Conservation (phyloP, 176 grass and related monocot species). For the Metroxylon sagu region DNA sequence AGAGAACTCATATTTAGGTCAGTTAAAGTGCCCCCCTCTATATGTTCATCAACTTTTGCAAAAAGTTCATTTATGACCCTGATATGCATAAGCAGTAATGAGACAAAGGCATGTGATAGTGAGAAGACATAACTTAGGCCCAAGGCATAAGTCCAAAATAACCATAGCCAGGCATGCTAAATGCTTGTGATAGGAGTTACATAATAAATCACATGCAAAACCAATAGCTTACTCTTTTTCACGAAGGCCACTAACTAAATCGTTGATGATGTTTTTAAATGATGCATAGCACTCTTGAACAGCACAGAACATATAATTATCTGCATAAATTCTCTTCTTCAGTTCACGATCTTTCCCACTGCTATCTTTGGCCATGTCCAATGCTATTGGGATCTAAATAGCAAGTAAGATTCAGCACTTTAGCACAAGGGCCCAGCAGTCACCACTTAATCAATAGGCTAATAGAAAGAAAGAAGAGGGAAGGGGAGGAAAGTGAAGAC, state of each 20-base stretch:
- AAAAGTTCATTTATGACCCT: conserved; percentile 76
- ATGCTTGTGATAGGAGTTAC: no score
- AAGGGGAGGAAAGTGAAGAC: conserved; percentile 11
- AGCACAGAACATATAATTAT: conserved; percentile 71
- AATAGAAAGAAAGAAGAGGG: no score
- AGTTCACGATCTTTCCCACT: conserved; percentile 79
- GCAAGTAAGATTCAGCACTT: not conserved
- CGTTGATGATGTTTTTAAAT: conserved; percentile 71
- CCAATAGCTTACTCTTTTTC: conserved; percentile 53
- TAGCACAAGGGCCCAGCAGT: no score
- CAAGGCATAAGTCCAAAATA: no score
- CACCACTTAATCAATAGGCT: no score
- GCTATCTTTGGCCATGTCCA: conserved; percentile 94
- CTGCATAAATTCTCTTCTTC: conserved; percentile 58
- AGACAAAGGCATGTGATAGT: not conserved
- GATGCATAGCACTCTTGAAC: conserved; percentile 91
- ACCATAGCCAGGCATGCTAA: no score
- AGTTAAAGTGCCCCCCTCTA: conserved; percentile 22
- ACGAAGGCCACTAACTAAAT: conserved; percentile 41
- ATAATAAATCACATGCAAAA: not conserved
- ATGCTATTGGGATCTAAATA: conserved; percentile 83
- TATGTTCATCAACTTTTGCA: conserved; percentile 41
- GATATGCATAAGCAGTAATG: conserved; percentile 20
- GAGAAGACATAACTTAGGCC: no score
- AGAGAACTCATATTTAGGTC: conserved; percentile 60